These are phyloP conservation scores for Geotrichum histeridarum DNA, from an alignment of 1,139 yeast genomes.

Conservation along the genomic window DNA sequence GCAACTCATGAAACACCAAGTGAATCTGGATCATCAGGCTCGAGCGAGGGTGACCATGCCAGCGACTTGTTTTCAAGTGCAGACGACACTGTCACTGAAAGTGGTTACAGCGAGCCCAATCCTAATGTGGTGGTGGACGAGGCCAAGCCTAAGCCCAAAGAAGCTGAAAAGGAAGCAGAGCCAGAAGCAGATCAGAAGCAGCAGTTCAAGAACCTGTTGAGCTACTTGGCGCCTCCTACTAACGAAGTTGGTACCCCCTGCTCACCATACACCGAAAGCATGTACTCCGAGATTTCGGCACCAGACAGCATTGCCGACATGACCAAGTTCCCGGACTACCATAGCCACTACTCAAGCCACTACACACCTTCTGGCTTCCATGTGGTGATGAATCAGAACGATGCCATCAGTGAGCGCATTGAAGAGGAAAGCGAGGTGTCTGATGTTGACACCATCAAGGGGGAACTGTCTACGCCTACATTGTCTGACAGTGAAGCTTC, in stretches of 20 bases:
- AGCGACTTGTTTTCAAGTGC: constrained; percentile 1
- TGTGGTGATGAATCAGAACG: constrained; percentile 8
- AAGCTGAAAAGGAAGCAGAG: not conserved
- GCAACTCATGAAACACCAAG: not conserved
- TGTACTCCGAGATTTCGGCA: constrained; percentile 8
- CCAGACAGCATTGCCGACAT: constrained; percentile 13
- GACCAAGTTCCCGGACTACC: constrained; percentile 15
- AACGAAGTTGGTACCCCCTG: not conserved
- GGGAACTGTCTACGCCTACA: not conserved
- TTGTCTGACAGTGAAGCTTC: not conserved
- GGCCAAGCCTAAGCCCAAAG: not conserved
- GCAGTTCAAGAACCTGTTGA: constrained; percentile 13
- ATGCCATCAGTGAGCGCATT: constrained; percentile 4
- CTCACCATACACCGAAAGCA: constrained; percentile 12
- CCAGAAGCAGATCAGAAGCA: constrained; percentile 6
- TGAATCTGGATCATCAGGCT: not conserved
- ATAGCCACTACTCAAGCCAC: constrained; percentile 14
- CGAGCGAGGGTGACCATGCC: not conserved
- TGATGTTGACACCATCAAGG: constrained; percentile 6
- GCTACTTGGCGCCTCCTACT: constrained; percentile 10
- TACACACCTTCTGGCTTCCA: constrained; percentile 17
- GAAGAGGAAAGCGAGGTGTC: not conserved
- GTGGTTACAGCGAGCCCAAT: too few relatives aligned
- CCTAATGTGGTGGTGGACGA: not conserved
- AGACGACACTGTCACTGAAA: not conserved